Conservation (phyloP, 2,329 filamentous ascomycete genomes). For the Ophiosphaerella korrae region DNA sequence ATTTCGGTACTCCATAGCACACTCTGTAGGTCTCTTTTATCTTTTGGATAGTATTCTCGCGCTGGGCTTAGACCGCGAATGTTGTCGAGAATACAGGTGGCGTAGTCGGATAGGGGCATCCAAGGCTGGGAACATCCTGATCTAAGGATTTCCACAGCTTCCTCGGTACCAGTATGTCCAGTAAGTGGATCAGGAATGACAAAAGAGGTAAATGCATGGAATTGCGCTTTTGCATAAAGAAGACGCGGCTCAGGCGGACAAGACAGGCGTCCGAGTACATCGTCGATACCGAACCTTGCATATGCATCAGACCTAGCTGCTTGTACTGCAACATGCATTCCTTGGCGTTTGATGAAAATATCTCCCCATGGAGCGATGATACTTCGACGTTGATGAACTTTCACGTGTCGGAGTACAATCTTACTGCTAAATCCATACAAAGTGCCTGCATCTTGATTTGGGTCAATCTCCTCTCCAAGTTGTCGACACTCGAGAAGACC, state of each 20-base stretch:
- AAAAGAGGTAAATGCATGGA: constrained; percentile 67
- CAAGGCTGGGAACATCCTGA: constrained; percentile 56
- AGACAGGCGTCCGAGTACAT: constrained; percentile 60
- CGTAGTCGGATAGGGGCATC: constrained; percentile 16
- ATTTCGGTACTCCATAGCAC: constrained; percentile 7
- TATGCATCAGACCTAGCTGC: constrained; percentile 47
- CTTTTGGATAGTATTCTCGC: constrained; percentile 32
- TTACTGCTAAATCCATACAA: constrained; percentile 65
- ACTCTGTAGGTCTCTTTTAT: constrained; percentile 33
- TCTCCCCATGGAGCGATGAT: constrained; percentile 61
- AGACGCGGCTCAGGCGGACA: constrained; percentile 62
- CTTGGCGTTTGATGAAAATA: constrained; percentile 31
- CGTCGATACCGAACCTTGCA: constrained; percentile 59
- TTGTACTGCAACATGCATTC: constrained; percentile 50
- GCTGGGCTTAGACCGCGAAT: no score
- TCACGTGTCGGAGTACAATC: constrained; percentile 58
- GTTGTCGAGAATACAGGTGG: no score
- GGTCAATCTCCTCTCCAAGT: constrained; percentile 50
- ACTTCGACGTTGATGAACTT: constrained; percentile 51
- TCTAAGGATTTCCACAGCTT: constrained; percentile 58
- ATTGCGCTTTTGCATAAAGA: constrained; percentile 61
- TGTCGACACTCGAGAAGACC: constrained; percentile 56
- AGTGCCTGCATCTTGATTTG: constrained; percentile 63
- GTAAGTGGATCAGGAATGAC: constrained; percentile 64
- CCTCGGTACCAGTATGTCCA: constrained; percentile 55